Conservation (phyloP, 2,329 filamentous ascomycete species). For the Juglanconis sp. region DNA sequence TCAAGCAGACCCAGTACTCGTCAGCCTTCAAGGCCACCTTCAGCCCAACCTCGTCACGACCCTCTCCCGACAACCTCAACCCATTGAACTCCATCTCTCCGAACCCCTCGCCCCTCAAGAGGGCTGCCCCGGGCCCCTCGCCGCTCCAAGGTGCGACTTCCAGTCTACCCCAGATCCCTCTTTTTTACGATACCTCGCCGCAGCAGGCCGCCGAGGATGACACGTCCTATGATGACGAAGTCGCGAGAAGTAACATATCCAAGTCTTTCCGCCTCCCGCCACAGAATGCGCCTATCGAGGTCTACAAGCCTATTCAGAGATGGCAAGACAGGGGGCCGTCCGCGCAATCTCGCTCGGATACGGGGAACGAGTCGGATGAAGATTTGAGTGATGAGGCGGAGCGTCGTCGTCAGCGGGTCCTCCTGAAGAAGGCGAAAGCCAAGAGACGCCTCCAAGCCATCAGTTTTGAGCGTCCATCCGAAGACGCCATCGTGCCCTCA, state of each 20-base stretch:
- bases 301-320: not conserved
- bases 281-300: not conserved
- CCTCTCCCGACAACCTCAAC: constrained; percentile 47
- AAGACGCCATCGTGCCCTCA: constrained; percentile 34
- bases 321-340: not conserved
- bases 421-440: constrained; percentile 37
- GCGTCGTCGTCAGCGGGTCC: constrained; percentile 35
- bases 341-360: not conserved
- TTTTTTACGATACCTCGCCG: constrained; percentile 10
- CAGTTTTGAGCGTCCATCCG: constrained; percentile 31
- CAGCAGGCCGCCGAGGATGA: constrained; percentile 21
- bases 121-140: constrained; percentile 45
- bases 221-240: constrained; percentile 24
- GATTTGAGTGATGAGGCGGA: constrained; percentile 34
- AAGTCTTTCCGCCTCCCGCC: not conserved
- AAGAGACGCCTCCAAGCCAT: constrained; percentile 39
- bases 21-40: constrained; percentile 44
- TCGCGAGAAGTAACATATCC: not conserved
- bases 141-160: constrained; percentile 39
- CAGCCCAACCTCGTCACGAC: constrained; percentile 57
- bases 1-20: constrained; percentile 53
- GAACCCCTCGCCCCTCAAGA: constrained; percentile 49
- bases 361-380: constrained; percentile 24
- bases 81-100: constrained; percentile 42
- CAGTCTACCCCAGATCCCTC: constrained; percentile 33